Evolutionary conservation across 345 rosid species (phyloP).

Genomic region (Punica granatum): DNA sequence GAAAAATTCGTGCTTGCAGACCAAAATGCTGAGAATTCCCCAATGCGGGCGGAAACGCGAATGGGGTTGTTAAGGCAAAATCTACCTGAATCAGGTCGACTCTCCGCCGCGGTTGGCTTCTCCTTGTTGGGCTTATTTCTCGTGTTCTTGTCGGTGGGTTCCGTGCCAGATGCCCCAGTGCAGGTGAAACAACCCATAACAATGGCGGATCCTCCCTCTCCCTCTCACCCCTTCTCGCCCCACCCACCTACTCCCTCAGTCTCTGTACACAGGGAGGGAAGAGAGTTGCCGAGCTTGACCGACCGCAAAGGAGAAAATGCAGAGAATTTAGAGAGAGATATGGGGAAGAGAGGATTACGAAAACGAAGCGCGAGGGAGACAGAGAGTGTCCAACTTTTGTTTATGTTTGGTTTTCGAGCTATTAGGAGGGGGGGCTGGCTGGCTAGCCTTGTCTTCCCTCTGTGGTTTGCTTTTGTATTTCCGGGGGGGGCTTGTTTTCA

Average conservation of each 20-base stretch:
- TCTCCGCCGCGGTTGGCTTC: background rate
- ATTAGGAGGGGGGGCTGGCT: background rate
- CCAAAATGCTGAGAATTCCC: background rate
- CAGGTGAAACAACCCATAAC: conserved; percentile 17
- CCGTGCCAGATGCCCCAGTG: conserved; percentile 1
- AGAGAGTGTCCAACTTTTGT: background rate
- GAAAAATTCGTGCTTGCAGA: background rate
- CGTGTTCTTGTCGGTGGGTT: background rate
- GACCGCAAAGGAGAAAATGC: background rate
- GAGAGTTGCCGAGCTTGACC: background rate
- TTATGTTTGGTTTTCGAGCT: background rate
- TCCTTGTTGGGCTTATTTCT: background rate
- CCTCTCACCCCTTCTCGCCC: background rate
- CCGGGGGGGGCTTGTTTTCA: background rate
- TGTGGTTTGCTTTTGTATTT: background rate
- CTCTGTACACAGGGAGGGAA: too few relatives aligned
- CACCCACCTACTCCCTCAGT: background rate
- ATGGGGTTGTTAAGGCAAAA: background rate
- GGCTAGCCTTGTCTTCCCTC: background rate
- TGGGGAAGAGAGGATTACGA: background rate
- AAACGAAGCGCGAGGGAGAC: background rate
- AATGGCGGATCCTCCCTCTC: background rate
- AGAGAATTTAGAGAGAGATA: background rate
- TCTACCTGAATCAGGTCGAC: conserved; percentile 9
- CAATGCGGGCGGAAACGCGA: background rate